phyloP scores from a whole-genome alignment of 495 filamentous ascomycete species.

The Penicillium alfredii region DNA sequence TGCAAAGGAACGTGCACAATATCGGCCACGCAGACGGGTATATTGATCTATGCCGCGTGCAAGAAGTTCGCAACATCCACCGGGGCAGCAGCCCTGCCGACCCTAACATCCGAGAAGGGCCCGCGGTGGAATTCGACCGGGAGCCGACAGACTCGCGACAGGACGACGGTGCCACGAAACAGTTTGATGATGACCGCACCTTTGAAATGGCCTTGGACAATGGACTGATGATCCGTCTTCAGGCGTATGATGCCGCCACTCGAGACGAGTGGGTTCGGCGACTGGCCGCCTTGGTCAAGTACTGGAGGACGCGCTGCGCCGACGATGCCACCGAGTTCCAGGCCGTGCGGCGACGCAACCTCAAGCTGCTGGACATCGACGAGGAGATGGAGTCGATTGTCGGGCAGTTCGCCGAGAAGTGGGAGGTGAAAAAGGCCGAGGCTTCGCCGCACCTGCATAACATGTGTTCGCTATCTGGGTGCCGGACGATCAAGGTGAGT shows the following conservation, averaged over 20 bases:
- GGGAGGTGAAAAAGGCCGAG: slow-evolving; percentile 63
- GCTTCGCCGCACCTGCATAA: slow-evolving; percentile 64
- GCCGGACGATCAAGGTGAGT: slow-evolving; percentile 56
- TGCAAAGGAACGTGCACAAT: slow-evolving; percentile 55
- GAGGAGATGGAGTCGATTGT: slow-evolving; percentile 64
- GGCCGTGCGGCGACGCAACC: slow-evolving; percentile 51
- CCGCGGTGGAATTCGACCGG: slow-evolving; percentile 45
- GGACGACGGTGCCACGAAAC: slow-evolving; percentile 48
- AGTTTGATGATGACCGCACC: slow-evolving; percentile 52
- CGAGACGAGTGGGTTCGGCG: slow-evolving; percentile 62
- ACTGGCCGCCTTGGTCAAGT: slow-evolving; percentile 52
- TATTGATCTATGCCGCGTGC: slow-evolving; percentile 56
- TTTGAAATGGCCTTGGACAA: slow-evolving; percentile 63
- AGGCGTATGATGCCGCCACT: slow-evolving; percentile 53
- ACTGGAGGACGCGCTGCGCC: slow-evolving; percentile 57
- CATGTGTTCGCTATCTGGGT: slow-evolving; percentile 60
- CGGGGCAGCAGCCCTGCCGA: slow-evolving; percentile 48
- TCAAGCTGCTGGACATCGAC: slow-evolving; percentile 59
- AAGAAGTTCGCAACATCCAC: slow-evolving; percentile 49
- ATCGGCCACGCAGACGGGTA: slow-evolving; percentile 58
- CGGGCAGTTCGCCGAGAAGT: slow-evolving; percentile 64
- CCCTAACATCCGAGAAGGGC: slow-evolving; percentile 40
- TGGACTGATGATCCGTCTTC: slow-evolving; percentile 59
- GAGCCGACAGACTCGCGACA: slow-evolving; percentile 38
- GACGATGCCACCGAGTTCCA: slow-evolving; percentile 54